Percentiles rank a stretch among this genome's conserved stretches.
Evolutionary conservation across 257 asterid genomes (phyloP).

Genomic region (Verbascum thapsus): DNA sequence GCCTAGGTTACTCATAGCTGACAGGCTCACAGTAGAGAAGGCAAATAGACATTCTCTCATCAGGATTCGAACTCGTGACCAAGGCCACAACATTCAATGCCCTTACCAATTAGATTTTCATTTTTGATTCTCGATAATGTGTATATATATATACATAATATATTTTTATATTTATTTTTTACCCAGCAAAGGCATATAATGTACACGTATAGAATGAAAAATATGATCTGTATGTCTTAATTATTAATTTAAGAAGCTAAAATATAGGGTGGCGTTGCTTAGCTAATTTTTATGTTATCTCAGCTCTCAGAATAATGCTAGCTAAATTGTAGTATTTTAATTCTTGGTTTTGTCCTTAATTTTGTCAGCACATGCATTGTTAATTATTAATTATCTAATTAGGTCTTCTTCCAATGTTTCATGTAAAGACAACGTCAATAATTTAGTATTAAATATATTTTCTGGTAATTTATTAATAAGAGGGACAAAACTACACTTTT

Average conservation of each 20-base stretch:
- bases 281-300: neutral
- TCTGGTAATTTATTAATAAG: neutral
- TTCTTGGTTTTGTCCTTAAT: neutral
- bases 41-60: too few relatives aligned
- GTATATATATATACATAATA: too few relatives aligned
- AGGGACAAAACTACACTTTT: conserved; percentile 3
- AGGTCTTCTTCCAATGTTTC: conserved; percentile 15
- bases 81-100: too few relatives aligned
- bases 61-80: too few relatives aligned
- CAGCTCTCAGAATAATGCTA: conserved; percentile 24
- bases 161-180: too few relatives aligned
- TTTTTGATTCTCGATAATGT: too few relatives aligned
- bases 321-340: neutral
- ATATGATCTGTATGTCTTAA: conserved; percentile 17
- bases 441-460: neutral
- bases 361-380: conserved; percentile 18
- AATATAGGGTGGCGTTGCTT: too few relatives aligned
- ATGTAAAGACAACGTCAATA: neutral
- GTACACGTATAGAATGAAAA: conserved; percentile 20
- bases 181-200: too few relatives aligned
- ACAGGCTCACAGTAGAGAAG: too few relatives aligned
- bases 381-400: neutral
- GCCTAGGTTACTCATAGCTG: too few relatives aligned
- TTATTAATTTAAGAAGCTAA: conserved; percentile 29
- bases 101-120: too few relatives aligned